Evolutionary conservation across 352 stramenopile genomes (phyloP).

Genomic region (Plasmopara muralis): DNA sequence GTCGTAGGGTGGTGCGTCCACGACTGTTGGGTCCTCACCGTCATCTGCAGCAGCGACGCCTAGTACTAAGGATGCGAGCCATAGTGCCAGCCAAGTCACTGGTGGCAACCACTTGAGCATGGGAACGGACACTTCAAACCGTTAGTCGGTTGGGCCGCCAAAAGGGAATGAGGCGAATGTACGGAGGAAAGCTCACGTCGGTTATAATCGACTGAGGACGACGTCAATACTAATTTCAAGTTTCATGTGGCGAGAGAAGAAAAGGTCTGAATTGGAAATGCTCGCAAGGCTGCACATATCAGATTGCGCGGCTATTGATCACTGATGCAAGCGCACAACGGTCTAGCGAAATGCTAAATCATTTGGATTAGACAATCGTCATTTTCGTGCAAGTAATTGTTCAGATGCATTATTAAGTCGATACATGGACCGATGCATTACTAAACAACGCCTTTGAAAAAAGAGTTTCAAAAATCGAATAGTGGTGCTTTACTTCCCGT

Average conservation of each 20-base stretch:
- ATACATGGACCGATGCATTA: too few relatives aligned
- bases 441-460: too few relatives aligned
- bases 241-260: conserved; percentile 14
- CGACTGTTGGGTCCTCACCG: conserved; percentile 2
- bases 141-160: conserved; percentile 7
- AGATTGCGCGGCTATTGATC: not conserved
- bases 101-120: conserved; percentile 15
- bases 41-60: not conserved
- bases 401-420: too few relatives aligned
- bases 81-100: conserved; percentile 6
- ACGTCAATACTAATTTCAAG: conserved; percentile 18
- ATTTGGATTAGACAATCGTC: too few relatives aligned
- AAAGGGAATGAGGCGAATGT: conserved; percentile 7
- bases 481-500: too few relatives aligned
- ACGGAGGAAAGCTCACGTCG: conserved; percentile 6
- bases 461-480: too few relatives aligned
- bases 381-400: too few relatives aligned
- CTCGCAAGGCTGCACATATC: not conserved
- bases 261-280: not conserved
- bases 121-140: not conserved
- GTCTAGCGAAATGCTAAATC: too few relatives aligned
- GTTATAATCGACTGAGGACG: conserved; percentile 25
- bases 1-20: conserved; percentile 16
- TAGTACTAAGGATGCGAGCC: conserved; percentile 5
- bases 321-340: not conserved